A percentile compares a stretch with the other conserved stretches of the same genome.
These are phyloP conservation scores for Podospora pseudocomata DNA, from an alignment of 495 filamentous ascomycete genomes.

Conservation along the genomic window DNA sequence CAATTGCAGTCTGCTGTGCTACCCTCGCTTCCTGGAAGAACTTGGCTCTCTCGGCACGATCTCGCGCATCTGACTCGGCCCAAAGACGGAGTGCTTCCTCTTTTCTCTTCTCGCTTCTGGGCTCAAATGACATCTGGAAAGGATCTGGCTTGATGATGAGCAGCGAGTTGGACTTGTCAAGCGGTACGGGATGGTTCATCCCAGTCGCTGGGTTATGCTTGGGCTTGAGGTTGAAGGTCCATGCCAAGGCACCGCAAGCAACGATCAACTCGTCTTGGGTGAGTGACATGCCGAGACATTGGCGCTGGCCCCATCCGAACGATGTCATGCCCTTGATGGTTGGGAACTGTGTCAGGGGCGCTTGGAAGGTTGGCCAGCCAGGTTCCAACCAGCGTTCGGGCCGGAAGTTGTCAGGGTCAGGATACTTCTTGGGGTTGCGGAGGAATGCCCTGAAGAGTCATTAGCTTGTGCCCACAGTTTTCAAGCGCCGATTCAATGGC, in stretches of 20 bases:
- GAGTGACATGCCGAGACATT: constrained; percentile 52
- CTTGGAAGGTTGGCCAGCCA: constrained; percentile 51
- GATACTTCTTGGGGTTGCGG: constrained; percentile 45
- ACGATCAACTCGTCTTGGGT: constrained; percentile 47
- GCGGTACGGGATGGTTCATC: constrained; percentile 36
- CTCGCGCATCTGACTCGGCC: constrained; percentile 24
- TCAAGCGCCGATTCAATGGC: background rate
- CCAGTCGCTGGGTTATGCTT: constrained; percentile 36
- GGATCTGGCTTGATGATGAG: constrained; percentile 44
- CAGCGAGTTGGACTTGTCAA: constrained; percentile 40
- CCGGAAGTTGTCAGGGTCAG: constrained; percentile 49
- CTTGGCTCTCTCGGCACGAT: constrained; percentile 25
- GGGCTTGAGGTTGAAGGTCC: constrained; percentile 47
- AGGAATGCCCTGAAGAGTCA: constrained; percentile 22
- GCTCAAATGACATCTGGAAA: constrained; percentile 42
- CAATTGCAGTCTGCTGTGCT: background rate
- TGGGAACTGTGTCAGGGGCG: constrained; percentile 43
- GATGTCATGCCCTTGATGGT: constrained; percentile 44
- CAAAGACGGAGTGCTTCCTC: constrained; percentile 31
- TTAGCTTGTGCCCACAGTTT: background rate
- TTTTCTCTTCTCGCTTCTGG: constrained; percentile 31
- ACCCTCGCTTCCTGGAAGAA: constrained; percentile 21
- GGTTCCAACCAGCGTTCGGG: constrained; percentile 51
- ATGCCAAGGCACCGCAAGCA: constrained; percentile 45
- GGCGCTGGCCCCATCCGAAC: constrained; percentile 60